Conservation (phyloP, 352 stramenopile genomes). For the Phytophthora boehmeriae region DNA sequence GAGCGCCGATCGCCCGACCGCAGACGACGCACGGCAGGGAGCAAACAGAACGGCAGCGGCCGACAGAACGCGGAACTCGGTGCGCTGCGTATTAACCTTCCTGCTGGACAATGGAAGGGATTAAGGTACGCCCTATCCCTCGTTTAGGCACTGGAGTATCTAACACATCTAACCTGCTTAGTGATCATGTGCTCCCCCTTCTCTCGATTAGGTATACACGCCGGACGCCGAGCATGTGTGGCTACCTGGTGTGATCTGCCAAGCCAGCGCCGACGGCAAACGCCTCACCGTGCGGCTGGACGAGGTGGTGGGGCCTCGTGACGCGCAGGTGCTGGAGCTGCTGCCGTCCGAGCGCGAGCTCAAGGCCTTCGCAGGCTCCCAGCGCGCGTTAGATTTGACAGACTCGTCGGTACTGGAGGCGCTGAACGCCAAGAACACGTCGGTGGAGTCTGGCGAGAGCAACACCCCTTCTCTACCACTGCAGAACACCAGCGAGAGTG, state of each 20-base stretch:
- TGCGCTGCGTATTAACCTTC: slow-evolving; percentile 33
- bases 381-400: slow-evolving; percentile 59
- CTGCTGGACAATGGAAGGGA: too few relatives aligned
- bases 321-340: slow-evolving; percentile 41
- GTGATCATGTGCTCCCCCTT: not conserved
- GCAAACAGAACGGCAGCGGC: not conserved
- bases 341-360: slow-evolving; percentile 62
- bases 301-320: slow-evolving; percentile 57
- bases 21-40: slow-evolving; percentile 20
- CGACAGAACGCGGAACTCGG: not conserved
- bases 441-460: slow-evolving; percentile 38
- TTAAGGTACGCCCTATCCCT: slow-evolving; percentile 46
- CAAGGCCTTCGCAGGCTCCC: slow-evolving; percentile 52
- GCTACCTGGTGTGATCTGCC: slow-evolving; percentile 76
- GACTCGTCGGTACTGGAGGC: slow-evolving; percentile 61
- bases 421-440: slow-evolving; percentile 68
- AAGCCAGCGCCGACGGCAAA: slow-evolving; percentile 46
- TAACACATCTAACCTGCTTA: not conserved
- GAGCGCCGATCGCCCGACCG: slow-evolving; percentile 21
- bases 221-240: slow-evolving; percentile 81
- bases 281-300: slow-evolving; percentile 70
- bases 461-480: slow-evolving; percentile 57
- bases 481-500: slow-evolving; percentile 67
- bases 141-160: not conserved
- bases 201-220: slow-evolving; percentile 67